Base-by-base conservation (phyloP, 2,329 filamentous ascomycete genomes). In the Delphinella strobiligena region DNA sequence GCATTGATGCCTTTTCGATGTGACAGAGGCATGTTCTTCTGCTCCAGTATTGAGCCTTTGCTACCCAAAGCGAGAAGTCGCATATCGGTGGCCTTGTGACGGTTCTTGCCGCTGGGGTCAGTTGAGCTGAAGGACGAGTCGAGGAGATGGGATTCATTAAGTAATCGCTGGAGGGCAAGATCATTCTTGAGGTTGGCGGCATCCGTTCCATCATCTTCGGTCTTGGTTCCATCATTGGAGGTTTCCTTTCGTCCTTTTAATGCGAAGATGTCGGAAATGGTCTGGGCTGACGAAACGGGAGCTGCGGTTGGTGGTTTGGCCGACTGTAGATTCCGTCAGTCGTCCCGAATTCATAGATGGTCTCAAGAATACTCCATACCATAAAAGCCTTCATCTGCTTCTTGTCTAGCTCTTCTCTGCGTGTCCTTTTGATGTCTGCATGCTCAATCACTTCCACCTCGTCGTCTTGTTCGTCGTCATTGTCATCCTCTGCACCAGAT, bases 131-230 rank as follows among this genome's bases (percentile, higher is more conserved):
- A 64, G 11, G 71, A 67, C 1, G 73, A 66, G 35, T 77, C 72
- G 42, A 96, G 77, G 45, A 96, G 79, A 61, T 94, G 87, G 0
- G 88, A 95, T 68, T 98, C 91, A 50, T 80, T 74, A 42, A 98
- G 76, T 31, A 98, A 77, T 34, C 87, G 80, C 59, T 95, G 89
- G 11, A 98, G 77, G 30, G 85, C 88, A 39, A 94, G 77, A 59
- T 96, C 91, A 60, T 95, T 88, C 58, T 88, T 87, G 14, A 96
- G 71, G 45, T 93, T 82, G 9, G 66, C 60, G 17, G 67, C 60
- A 55, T 81, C 78, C 14, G 72, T 61, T 44, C 72, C 66, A 17
- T 78, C 75, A 19, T 59, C 62, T 43, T 70, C 61, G 19, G 67
- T 56, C 47, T 57, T 61, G 12, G 27, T 51, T 40, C 36, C 16